Evolutionary conservation across 345 rosid genomes (phyloP), one percentile per base, ranked within the genome.

Genomic region (Euphorbia peplus): DNA sequence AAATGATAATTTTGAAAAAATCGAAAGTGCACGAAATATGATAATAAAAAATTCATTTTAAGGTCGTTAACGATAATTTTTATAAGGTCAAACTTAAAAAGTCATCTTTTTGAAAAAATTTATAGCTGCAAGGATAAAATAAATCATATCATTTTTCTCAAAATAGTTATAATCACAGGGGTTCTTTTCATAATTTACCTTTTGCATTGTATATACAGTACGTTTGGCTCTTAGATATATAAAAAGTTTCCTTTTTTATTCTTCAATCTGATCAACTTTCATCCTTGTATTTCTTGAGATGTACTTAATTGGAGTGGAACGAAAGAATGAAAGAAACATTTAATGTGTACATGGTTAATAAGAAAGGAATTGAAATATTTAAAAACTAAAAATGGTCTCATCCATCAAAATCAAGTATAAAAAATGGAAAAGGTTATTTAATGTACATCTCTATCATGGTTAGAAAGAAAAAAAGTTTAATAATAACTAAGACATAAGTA

Each of bases 401-500:
- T 58, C 62, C 39, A 58, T 58, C 62, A 29, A 28, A 8, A 14
- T 58, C 62, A 29, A 29, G 62, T 12, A 9, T 19, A 5, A 16
- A 12, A 5, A 3, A 15, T 15, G 9, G 13, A 29, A 3, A 29
- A 63, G 42, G 29, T 26, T 29, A 47, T 47, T 52, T 56, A 57
- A 66, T 19, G 37, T 26, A 47, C 24, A 48, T 66, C 71, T 32
- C 18, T 57, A 29, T 63, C 75, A 70, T 3, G 32, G 18, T 41
- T 13, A 42, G 56, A 1, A 1, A 53, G 52, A 44, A 16, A 6
- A 60, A 63, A 8, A n/a, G n/a, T n/a, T 28, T 28, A 29, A 75
- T 60, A 46, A 3, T 19, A n/a, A 28, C 3, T 12, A 26, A 55
- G 14, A 26, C 35, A 25, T 9, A 24, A 53, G 12, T 0, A 26